Percentiles rank a stretch among this genome's conserved stretches.
phyloP scores from a whole-genome alignment of 2,329 filamentous ascomycete genomes.

The Rutstroemia sp. region DNA sequence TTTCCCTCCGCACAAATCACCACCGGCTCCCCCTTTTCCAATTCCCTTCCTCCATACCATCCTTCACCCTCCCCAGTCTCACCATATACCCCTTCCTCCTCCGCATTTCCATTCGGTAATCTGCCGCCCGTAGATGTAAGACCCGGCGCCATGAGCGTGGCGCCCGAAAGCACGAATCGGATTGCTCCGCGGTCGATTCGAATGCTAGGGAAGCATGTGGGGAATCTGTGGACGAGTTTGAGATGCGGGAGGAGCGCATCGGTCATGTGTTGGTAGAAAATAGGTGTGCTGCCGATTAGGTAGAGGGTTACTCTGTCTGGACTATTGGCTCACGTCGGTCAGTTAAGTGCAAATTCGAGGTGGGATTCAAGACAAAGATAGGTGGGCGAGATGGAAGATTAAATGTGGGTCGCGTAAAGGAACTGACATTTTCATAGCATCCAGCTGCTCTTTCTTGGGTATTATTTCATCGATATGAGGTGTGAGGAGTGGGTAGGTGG shows the following conservation, averaged over 20 bases:
- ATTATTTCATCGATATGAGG: conserved; percentile 90
- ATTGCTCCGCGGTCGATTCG: conserved; percentile 95
- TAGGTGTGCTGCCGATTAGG: conserved; percentile 65
- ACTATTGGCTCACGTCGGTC: conserved; percentile 29
- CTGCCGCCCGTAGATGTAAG: conserved; percentile 77
- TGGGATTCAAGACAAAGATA: neutral
- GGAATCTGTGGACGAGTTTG: conserved; percentile 82
- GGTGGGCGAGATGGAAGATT: neutral
- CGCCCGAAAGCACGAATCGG: conserved; percentile 88
- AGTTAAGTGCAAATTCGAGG: too few relatives aligned
- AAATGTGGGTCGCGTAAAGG: neutral
- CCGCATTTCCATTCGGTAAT: conserved; percentile 47
- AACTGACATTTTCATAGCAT: conserved; percentile 74
- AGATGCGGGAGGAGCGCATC: conserved; percentile 81
- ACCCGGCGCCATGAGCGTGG: conserved; percentile 92
- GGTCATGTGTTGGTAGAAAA: conserved; percentile 82
- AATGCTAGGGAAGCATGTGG: conserved; percentile 71
- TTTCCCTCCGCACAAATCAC: conserved; percentile 92
- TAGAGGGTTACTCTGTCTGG: conserved; percentile 88
- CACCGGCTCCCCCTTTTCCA: conserved; percentile 76
- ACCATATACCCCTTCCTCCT: conserved; percentile 31
- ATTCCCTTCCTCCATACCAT: conserved; percentile 52
- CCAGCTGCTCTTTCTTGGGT: conserved; percentile 87
- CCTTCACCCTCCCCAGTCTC: conserved; percentile 31
- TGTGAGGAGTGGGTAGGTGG: conserved; percentile 78